Percentiles rank a stretch among this genome's conserved stretches.
Evolutionary conservation across 2,329 filamentous ascomycete genomes (phyloP).

Genomic region (Neonectria punicea): DNA sequence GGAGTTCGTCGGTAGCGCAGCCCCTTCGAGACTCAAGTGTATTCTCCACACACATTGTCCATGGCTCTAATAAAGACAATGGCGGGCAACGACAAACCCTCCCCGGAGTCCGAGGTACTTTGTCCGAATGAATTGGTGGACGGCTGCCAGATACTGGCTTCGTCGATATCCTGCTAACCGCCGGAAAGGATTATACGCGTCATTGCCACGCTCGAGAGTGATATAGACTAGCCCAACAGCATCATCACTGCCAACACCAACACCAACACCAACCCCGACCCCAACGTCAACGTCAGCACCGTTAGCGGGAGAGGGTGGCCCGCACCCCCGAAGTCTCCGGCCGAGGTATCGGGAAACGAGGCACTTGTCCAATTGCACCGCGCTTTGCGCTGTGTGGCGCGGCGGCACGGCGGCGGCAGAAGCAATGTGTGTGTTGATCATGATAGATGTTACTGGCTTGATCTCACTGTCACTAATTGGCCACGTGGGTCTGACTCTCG

Average conservation of each 20-base stretch:
- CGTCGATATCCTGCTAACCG: conserved; percentile 2
- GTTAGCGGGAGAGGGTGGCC: conserved; percentile 10
- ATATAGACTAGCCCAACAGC: background rate
- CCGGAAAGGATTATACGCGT: background rate
- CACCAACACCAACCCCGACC: background rate
- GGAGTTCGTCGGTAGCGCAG: conserved; percentile 22
- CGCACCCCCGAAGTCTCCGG: conserved; percentile 14
- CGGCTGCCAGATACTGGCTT: background rate
- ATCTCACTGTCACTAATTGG: background rate
- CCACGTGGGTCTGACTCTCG: background rate
- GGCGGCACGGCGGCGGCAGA: conserved; percentile 7
- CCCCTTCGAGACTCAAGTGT: conserved; percentile 19
- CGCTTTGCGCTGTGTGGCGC: conserved; percentile 13
- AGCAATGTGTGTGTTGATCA: conserved; percentile 8
- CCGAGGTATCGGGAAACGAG: conserved; percentile 8
- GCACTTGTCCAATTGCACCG: conserved; percentile 1
- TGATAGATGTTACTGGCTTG: background rate
- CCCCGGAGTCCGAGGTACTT: background rate
- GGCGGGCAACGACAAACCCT: background rate
- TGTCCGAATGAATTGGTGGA: background rate
- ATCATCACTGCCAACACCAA: background rate
- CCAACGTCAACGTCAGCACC: conserved; percentile 17
- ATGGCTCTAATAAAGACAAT: background rate
- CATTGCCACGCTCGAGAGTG: background rate
- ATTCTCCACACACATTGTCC: conserved; percentile 14